Evolutionary conservation across 1,284 basidiomycete genomes (phyloP).

Genomic region (Vanrija humicola): DNA sequence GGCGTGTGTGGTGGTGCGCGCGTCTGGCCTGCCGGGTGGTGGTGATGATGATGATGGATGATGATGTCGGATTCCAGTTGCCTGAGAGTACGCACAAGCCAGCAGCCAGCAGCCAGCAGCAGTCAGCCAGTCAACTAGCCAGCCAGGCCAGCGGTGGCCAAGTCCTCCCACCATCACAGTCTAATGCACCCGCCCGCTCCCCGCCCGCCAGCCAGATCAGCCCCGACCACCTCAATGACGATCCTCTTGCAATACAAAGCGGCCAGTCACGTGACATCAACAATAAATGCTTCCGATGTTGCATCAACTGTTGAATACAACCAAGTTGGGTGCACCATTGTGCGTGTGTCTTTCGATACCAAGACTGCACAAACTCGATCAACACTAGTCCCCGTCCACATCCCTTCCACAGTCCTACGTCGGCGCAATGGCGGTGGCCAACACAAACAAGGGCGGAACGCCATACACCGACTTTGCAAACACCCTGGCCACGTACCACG

Average conservation of each 20-base stretch:
- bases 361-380: background rate
- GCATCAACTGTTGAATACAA: background rate
- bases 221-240: no score
- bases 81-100: no score
- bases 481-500: constrained; percentile 36
- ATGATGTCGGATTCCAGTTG: no score
- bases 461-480: constrained; percentile 38
- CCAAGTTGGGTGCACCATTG: background rate
- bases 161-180: no score
- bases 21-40: no score
- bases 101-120: no score
- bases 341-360: background rate
- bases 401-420: background rate
- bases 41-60: no score
- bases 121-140: no score
- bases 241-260: background rate
- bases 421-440: background rate
- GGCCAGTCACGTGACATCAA: background rate
- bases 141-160: no score
- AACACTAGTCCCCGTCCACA: background rate
- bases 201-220: no score
- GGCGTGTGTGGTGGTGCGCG: no score
- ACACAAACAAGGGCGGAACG: constrained; percentile 2
- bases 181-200: no score
- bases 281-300: background rate